phyloP scores from a whole-genome alignment of 768 basidiomycete species.

The Amanita exitialis region DNA sequence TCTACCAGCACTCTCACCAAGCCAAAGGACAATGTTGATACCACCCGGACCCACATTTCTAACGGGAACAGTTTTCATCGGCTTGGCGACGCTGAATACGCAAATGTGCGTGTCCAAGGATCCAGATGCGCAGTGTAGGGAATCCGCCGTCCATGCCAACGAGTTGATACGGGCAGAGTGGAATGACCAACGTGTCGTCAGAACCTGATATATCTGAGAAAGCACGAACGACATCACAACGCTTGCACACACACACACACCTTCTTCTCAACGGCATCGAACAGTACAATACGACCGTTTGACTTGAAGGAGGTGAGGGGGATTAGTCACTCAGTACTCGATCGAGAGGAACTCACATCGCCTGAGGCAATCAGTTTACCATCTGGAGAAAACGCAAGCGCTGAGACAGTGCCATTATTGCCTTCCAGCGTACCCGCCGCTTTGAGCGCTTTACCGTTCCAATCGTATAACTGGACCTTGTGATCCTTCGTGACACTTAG shows the following conservation, averaged over 20 bases:
- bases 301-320: conserved; percentile 34
- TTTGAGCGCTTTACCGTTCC: conserved; percentile 56
- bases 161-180: conserved; percentile 78
- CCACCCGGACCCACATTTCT: conserved; percentile 85
- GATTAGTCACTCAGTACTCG: neutral
- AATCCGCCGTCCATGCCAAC: conserved; percentile 66
- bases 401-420: conserved; percentile 61
- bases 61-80: conserved; percentile 67
- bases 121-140: conserved; percentile 73
- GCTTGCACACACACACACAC: conserved; percentile 33
- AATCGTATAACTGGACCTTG: conserved; percentile 65
- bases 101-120: conserved; percentile 93
- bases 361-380: conserved; percentile 70
- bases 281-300: conserved; percentile 71
- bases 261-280: conserved; percentile 57
- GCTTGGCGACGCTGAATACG: conserved; percentile 69
- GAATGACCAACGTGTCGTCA: conserved; percentile 76
- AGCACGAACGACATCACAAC: neutral
- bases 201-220: conserved; percentile 26
- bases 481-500: conserved; percentile 37
- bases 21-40: conserved; percentile 74
- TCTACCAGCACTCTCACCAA: conserved; percentile 28
- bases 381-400: conserved; percentile 73
- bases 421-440: conserved; percentile 51
- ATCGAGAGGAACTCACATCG: conserved; percentile 51